Evolutionary conservation across 2,329 filamentous ascomycete species (phyloP), one percentile per base, ranked within the genome.

Genomic region (Kalmusia sp.): DNA sequence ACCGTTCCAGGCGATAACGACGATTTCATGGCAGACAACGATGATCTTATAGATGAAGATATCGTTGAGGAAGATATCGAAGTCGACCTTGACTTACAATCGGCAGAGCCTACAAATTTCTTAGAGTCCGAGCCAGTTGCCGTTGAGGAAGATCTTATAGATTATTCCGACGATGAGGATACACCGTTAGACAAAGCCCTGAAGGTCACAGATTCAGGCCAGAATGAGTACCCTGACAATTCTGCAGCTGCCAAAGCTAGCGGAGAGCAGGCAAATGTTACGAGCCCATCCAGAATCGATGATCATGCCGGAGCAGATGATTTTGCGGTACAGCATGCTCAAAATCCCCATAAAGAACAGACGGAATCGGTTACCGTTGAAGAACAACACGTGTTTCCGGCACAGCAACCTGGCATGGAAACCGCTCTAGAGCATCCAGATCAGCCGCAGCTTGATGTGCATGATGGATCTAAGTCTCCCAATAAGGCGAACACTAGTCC

Each of bases 21-120:
- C 51, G 72, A 76, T 40, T 67, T 70, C 48, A 76, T 76, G 73
- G 61, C 63, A 28, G 74, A 76, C 52, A 57, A 69, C 21, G 72
- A 72, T 17, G 65, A 68, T 25, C 46, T 66, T 6, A 69, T 70
- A 6, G 64, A 70, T 6, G 63, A 70, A 33, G 65, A 70, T 38
- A 55, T 62, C 35, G 49, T 59, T 27, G 56, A 49, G 21, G 60
- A 55, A 28, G 55, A 60, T 12, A 54, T 33, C 11, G 33, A 47
- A 4, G 31, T 49, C 24, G 49, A 49, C 14, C 43, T 43, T 7
- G 52, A 59, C 19, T 54, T 62, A 17, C 19, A 55, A 11, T 24
- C 40, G 8, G 28, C 46, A 6, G 41, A 47, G 11, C 28, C 53
- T 7, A n/a, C 43, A 8, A 31, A 27, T 33, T 19, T 31, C 24